Percentiles rank a stretch among this genome's conserved stretches.
Conservation (phyloP, 129 eudicot species). For the Logfia minima region DNA sequence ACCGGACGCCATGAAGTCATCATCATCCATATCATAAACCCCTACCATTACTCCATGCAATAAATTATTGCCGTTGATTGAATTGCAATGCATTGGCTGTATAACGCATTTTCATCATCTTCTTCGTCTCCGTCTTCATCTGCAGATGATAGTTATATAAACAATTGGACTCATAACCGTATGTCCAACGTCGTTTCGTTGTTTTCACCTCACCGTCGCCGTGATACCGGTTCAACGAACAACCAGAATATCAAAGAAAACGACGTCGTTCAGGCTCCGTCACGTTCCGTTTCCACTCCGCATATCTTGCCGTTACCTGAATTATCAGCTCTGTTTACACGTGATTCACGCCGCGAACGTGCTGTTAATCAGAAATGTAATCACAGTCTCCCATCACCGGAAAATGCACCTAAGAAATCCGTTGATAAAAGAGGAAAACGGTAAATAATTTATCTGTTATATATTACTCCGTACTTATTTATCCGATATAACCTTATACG, state of each 20-base stretch:
- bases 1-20: neutral
- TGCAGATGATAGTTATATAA: slow-evolving; percentile 20
- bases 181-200: slow-evolving; percentile 5
- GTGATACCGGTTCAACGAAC: too few relatives aligned
- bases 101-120: slow-evolving; percentile 34
- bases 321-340: slow-evolving; percentile 33
- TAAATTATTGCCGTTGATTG: neutral
- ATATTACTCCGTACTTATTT: too few relatives aligned
- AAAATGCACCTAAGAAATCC: slow-evolving; percentile 13
- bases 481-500: too few relatives aligned
- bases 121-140: slow-evolving; percentile 26
- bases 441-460: too few relatives aligned
- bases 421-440: slow-evolving; percentile 11
- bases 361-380: neutral
- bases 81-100: slow-evolving; percentile 56
- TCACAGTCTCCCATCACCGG: slow-evolving; percentile 53
- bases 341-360: slow-evolving; percentile 29
- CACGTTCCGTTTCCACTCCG: slow-evolving; percentile 33
- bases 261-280: slow-evolving; percentile 8
- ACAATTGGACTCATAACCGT: neutral
- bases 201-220: too few relatives aligned
- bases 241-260: too few relatives aligned
- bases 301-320: slow-evolving; percentile 70
- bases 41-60: neutral
- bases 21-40: neutral